These are phyloP conservation scores for Marasmius tenuissimus DNA, from an alignment of 1,284 basidiomycete species.

Conservation along the genomic window DNA sequence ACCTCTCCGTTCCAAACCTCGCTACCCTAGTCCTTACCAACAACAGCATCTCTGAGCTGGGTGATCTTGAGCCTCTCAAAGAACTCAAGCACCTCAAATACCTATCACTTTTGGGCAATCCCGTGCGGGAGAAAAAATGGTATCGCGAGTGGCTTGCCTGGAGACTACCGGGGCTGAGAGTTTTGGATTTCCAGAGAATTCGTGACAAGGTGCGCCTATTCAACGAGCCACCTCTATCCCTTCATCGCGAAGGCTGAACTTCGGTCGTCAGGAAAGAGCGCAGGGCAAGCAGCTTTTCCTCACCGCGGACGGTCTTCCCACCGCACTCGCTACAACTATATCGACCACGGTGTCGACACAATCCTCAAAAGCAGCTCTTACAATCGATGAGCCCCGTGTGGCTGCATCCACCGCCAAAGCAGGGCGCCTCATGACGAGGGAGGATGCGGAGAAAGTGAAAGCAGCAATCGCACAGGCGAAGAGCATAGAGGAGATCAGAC, in stretches of 20 bases:
- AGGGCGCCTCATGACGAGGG: slow-evolving; percentile 87
- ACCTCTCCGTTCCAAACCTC: slow-evolving; percentile 83
- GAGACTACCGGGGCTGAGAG: slow-evolving; percentile 82
- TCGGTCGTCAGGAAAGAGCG: slow-evolving; percentile 66
- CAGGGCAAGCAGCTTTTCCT: slow-evolving; percentile 75
- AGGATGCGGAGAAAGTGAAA: slow-evolving; percentile 88
- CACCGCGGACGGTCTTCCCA: slow-evolving; percentile 74
- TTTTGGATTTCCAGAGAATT: slow-evolving; percentile 96
- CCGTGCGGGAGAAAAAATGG: slow-evolving; percentile 91
- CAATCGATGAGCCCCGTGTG: slow-evolving; percentile 72
- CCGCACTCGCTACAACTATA: slow-evolving; percentile 79
- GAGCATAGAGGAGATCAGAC: slow-evolving; percentile 88
- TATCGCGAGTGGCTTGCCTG: slow-evolving; percentile 95
- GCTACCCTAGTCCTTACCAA: slow-evolving; percentile 79
- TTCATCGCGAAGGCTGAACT: slow-evolving; percentile 10
- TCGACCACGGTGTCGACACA: slow-evolving; percentile 71
- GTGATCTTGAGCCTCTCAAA: slow-evolving; percentile 85
- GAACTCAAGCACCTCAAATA: slow-evolving; percentile 80
- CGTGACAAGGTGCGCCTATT: slow-evolving; percentile 82
- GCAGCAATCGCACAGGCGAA: slow-evolving; percentile 89
- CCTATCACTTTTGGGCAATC: slow-evolving; percentile 87
- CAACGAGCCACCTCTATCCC: slow-evolving; percentile 26
- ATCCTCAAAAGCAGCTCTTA: slow-evolving; percentile 55
- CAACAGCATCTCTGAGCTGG: slow-evolving; percentile 73
- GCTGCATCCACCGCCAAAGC: slow-evolving; percentile 62